Conservation (phyloP, 2,329 filamentous ascomycete genomes). For the Ambrosiella beaveri region DNA sequence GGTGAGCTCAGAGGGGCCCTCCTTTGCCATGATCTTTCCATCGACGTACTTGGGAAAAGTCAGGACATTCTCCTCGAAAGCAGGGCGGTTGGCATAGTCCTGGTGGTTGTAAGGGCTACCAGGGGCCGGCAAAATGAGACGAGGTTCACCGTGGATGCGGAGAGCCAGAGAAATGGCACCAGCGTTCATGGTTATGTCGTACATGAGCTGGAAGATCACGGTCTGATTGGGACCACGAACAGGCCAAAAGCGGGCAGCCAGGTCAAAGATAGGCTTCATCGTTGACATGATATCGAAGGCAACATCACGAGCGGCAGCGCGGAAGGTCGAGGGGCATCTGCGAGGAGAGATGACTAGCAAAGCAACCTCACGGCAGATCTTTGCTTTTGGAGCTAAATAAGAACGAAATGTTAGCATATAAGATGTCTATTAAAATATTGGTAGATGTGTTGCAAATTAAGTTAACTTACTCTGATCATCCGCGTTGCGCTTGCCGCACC, state of each 20-base stretch:
- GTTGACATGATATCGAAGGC: slow-evolving; percentile 3
- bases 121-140: slow-evolving; percentile 6
- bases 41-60: background rate
- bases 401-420: too few relatives aligned
- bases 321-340: background rate
- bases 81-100: background rate
- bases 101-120: slow-evolving; percentile 8
- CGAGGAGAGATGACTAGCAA: too few relatives aligned
- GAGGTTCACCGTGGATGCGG: background rate
- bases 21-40: background rate
- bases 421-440: too few relatives aligned
- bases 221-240: background rate
- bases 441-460: background rate
- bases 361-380: too few relatives aligned
- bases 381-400: too few relatives aligned
- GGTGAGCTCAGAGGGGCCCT: background rate
- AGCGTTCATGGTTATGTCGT: slow-evolving; percentile 1
- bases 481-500: background rate
- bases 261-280: slow-evolving; percentile 8
- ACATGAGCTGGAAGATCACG: slow-evolving; percentile 3
- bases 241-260: slow-evolving; percentile 5
- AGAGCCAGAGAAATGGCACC: slow-evolving; percentile 8
- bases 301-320: background rate
- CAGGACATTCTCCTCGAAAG: background rate
- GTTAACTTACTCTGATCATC: background rate